phyloP scores from a whole-genome alignment of 345 rosid genomes.

The Isatis tinctoria region DNA sequence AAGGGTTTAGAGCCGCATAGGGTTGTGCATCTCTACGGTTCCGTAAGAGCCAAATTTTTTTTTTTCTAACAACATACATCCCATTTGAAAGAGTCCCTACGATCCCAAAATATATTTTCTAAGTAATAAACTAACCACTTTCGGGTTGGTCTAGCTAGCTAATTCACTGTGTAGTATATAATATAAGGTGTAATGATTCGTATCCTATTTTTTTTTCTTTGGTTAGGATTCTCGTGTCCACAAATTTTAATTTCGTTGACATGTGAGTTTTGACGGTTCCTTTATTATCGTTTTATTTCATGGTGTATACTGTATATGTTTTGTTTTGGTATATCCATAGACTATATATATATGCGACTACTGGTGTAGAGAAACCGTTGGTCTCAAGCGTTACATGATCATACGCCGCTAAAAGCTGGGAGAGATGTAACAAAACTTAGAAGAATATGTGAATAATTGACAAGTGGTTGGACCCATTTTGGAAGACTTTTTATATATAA shows the following conservation, averaged over 20 bases:
- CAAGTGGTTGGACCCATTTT: conserved; percentile 20
- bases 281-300: background rate
- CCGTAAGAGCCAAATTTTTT: background rate
- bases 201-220: background rate
- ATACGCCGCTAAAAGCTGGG: conserved; percentile 14
- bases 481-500: background rate
- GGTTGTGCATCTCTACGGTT: background rate
- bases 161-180: background rate
- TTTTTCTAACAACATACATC: background rate
- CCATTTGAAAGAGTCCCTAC: background rate
- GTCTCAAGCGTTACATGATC: conserved; percentile 14
- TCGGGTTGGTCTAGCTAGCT: background rate
- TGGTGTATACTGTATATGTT: background rate
- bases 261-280: conserved; percentile 22
- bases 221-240: conserved; percentile 25
- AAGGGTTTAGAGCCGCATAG: background rate
- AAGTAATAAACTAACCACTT: background rate
- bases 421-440: conserved; percentile 8
- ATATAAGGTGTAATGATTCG: background rate
- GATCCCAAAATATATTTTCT: background rate
- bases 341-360: conserved; percentile 1
- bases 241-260: background rate
- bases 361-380: conserved; percentile 12
- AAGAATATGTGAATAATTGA: conserved; percentile 16
- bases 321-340: conserved; percentile 11